These are phyloP conservation scores for Yamadazyma nakazawae DNA, from an alignment of 805 yeast species.

Conservation along the genomic window DNA sequence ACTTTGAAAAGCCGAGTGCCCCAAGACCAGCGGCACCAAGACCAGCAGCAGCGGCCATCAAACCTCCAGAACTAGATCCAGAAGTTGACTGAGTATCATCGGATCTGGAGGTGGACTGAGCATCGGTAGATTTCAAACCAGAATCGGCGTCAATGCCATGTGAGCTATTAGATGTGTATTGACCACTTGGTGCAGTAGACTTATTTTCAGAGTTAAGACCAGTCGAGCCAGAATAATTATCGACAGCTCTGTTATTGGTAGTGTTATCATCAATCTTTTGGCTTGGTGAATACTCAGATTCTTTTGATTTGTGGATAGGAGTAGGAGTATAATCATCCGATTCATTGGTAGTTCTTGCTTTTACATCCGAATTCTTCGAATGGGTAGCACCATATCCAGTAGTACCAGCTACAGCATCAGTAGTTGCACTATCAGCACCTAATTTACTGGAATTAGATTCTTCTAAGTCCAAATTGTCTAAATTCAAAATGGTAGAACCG, in stretches of 20 bases:
- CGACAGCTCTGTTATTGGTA: too few relatives aligned
- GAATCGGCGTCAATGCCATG: not conserved
- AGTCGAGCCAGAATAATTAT: too few relatives aligned
- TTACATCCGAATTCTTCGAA: not conserved
- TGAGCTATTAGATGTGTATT: not conserved
- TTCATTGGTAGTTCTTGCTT: not conserved
- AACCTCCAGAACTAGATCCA: not conserved
- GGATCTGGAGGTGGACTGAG: not conserved
- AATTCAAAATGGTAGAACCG: slow-evolving; percentile 13
- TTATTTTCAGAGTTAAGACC: not conserved
- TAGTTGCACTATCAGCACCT: not conserved
- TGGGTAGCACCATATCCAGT: slow-evolving; percentile 3
- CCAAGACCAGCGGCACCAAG: slow-evolving; percentile 1
- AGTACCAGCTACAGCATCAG: not conserved
- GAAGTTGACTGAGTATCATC: not conserved
- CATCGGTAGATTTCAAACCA: not conserved
- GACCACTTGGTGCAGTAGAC: not conserved
- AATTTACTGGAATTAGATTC: not conserved
- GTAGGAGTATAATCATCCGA: not conserved
- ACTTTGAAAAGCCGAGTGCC: not conserved
- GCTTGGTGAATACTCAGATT: not conserved
- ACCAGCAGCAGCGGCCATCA: not conserved
- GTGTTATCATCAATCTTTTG: not conserved
- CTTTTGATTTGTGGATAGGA: not conserved
- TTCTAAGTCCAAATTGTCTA: not conserved